These are phyloP conservation scores for Colletotrichum coccodes DNA, from an alignment of 2,329 filamentous ascomycete species.

Conservation along the genomic window DNA sequence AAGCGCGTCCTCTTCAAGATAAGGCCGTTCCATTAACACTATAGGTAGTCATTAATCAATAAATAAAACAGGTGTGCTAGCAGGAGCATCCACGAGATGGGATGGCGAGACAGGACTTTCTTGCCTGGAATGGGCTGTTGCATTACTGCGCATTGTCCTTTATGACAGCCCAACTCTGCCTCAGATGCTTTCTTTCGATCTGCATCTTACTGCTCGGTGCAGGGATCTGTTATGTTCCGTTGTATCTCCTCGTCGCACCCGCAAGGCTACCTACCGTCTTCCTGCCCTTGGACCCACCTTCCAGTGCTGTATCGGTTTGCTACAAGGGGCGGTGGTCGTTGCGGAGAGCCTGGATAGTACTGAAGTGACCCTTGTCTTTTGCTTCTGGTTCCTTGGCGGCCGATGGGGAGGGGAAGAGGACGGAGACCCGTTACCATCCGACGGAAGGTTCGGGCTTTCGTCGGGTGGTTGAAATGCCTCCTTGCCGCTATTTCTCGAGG, in stretches of 20 bases:
- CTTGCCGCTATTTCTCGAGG: not conserved
- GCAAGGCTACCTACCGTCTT: not conserved
- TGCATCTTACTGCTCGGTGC: no score
- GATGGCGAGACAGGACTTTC: no score
- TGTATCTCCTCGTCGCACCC: not conserved
- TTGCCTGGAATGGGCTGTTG: no score
- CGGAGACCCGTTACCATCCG: not conserved
- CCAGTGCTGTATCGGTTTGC: not conserved
- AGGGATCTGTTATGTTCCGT: not conserved
- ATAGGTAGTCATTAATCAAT: no score
- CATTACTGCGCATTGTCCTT: no score
- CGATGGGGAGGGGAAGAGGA: not conserved
- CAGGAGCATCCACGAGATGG: no score
- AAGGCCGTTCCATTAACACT: no score
- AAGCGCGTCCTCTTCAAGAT: no score
- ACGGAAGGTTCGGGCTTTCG: not conserved
- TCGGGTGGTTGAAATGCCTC: not conserved
- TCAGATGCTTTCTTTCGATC: no score
- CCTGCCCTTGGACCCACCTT: not conserved
- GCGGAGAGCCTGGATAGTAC: not conserved
- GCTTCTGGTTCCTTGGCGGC: not conserved
- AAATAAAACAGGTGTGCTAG: no score
- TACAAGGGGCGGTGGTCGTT: not conserved
- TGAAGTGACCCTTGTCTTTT: not conserved
- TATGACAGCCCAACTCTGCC: no score